These are phyloP conservation scores for Blastomyces silverae DNA, from an alignment of 2,329 filamentous ascomycete genomes.

Conservation along the genomic window DNA sequence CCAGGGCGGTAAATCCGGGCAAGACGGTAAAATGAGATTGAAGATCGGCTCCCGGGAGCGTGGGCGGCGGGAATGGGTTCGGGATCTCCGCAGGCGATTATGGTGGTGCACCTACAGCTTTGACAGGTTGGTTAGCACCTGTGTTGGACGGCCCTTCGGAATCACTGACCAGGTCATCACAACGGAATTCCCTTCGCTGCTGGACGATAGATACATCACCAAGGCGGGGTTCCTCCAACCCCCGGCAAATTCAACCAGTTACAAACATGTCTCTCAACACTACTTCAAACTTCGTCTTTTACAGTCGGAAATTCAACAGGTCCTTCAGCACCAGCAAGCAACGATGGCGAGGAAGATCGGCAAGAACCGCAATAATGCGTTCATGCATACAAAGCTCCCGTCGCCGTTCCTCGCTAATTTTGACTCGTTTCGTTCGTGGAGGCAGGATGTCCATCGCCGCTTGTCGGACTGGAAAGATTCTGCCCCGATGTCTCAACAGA, in stretches of 20 bases:
- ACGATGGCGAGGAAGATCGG: conserved; percentile 64
- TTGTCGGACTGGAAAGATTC: conserved; percentile 80
- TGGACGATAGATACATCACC: conserved; percentile 86
- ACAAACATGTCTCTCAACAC: conserved; percentile 85
- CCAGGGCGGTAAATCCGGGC: conserved; percentile 12
- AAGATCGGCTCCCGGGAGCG: conserved; percentile 51
- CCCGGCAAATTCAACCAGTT: conserved; percentile 59
- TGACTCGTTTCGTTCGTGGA: conserved; percentile 80
- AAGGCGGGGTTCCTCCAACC: conserved; percentile 63
- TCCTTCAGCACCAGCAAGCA: conserved; percentile 85
- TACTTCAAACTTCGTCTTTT: conserved; percentile 83
- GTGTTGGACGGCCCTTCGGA: conserved; percentile 85
- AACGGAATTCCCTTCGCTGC: conserved; percentile 81
- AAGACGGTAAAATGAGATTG: conserved; percentile 21
- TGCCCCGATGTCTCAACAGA: conserved; percentile 68
- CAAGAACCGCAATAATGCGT: conserved; percentile 58
- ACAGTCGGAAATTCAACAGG: conserved; percentile 92
- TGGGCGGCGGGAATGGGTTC: conserved; percentile 69
- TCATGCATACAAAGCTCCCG: conserved; percentile 69
- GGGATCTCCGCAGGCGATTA: conserved; percentile 75
- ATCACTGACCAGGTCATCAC: conserved; percentile 96
- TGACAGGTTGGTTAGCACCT: conserved; percentile 89
- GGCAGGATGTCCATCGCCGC: conserved; percentile 75
- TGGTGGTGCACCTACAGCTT: conserved; percentile 98
- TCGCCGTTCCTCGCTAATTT: conserved; percentile 82